A percentile compares a stretch with the other conserved stretches of the same genome.
Evolutionary conservation across 1,284 basidiomycete species (phyloP).

Genomic region (Apiotrichum mycotoxinovorans): DNA sequence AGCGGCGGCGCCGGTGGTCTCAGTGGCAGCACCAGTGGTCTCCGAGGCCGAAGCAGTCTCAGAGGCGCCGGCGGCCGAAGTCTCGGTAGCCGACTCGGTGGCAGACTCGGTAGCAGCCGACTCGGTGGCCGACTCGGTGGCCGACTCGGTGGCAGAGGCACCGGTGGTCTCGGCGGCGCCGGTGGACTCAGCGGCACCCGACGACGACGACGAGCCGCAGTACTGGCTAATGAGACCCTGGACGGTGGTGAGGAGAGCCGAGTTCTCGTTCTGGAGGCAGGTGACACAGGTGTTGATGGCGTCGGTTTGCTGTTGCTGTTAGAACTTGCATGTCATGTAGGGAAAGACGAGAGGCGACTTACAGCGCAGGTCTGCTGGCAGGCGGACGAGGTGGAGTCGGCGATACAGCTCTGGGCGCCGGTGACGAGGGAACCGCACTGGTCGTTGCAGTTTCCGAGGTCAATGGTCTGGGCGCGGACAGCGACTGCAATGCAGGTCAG

Average conservation of each 20-base stretch:
- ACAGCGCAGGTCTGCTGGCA: background rate
- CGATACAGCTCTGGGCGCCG: background rate
- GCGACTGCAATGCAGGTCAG: background rate
- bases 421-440: background rate
- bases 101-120: background rate
- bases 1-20: background rate
- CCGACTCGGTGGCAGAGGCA: background rate
- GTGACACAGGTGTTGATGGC: background rate
- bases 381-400: background rate
- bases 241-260: background rate
- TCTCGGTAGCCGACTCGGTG: background rate
- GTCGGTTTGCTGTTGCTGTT: no score
- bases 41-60: background rate
- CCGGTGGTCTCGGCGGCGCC: background rate
- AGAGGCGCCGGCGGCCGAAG: background rate
- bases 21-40: background rate
- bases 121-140: background rate
- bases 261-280: background rate
- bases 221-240: background rate
- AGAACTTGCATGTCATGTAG: no score
- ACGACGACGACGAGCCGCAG: background rate
- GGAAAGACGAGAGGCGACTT: no score
- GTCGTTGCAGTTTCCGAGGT: background rate
- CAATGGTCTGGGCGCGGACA: background rate
- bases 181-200: background rate